Base-by-base conservation (phyloP, 176 grass and related monocot genomes). In the Bothriochloa decipiens region DNA sequence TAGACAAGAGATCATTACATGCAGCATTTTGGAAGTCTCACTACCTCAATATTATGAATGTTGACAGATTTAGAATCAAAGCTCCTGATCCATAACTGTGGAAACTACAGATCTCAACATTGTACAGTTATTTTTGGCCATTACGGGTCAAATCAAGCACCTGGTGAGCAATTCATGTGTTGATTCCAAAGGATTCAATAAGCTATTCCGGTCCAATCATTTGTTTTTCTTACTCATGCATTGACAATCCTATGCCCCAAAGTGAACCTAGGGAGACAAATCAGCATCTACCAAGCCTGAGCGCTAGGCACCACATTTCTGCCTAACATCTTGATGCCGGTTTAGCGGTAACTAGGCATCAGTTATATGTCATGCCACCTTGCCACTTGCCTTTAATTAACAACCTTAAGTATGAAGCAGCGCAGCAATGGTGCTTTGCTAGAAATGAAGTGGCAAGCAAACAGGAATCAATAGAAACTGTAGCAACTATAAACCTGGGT, bases 31-130 rank as follows among this genome's bases (percentile, higher is more conserved):
- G 58, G 65, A 11, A 58, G 25, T 55, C 35, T 35, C 11, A 28
- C 35, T 26, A 20, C 55, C 23, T 26, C 14, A 80, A 72, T 79
- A 60, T 40, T 70, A 3, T 39, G 1, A 35, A 61, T 42, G n/a
- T 32, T 25, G 8, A 85, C 37, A 85, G 25, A 78, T 35, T 77
- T 35, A 7, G 35, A 53, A 70, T 10, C 11, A 85, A 70, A 6
- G 64, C 47, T 85, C 53, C 16, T 11, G 20, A 42, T 42, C 45
- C n/a, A 26, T 84, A 76, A 66, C 3, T 78, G 23, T 10, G 8
- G 40, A 22, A 42, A 61, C 57, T 49, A 62, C 42, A 45, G 25
- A 65, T 72, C 28, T 66, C 27, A 8, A 83, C 45, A 28, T 6
- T 20, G 29, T 32, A 32, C 18, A 14, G 16, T 73, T 41, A 62